phyloP scores from a whole-genome alignment of 768 basidiomycete genomes.

The Calocybe gangraenosa region DNA sequence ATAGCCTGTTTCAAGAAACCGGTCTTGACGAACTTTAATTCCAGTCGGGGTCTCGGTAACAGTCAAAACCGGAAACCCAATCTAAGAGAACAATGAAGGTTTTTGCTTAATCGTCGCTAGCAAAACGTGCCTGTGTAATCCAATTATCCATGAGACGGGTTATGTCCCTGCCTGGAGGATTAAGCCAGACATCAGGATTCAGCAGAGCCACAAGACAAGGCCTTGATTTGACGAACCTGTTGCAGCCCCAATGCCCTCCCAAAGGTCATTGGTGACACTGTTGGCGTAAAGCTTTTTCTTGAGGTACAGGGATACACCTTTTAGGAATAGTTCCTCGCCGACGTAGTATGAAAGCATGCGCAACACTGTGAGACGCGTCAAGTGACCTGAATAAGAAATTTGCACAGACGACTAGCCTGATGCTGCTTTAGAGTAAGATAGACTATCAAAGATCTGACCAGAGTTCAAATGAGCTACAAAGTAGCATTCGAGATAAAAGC shows the following conservation, averaged over 20 bases:
- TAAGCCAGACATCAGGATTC: too few relatives aligned
- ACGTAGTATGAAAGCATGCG: conserved; percentile 90
- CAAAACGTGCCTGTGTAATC: conserved; percentile 63
- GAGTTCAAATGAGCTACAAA: background rate
- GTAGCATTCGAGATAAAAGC: background rate
- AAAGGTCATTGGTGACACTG: conserved; percentile 81
- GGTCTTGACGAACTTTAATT: conserved; percentile 81
- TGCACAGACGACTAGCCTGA: conserved; percentile 43
- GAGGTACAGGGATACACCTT: conserved; percentile 88
- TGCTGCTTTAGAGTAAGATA: conserved; percentile 84
- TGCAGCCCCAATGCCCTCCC: conserved; percentile 77
- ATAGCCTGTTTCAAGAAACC: conserved; percentile 85
- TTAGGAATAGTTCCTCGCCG: conserved; percentile 84
- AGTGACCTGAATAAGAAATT: background rate
- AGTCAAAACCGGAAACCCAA: conserved; percentile 86
- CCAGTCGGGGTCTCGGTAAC: conserved; percentile 74
- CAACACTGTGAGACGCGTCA: conserved; percentile 50
- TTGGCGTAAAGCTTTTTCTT: conserved; percentile 85
- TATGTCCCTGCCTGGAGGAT: conserved; percentile 53
- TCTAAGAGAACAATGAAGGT: conserved; percentile 19
- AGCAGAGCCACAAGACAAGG: too few relatives aligned
- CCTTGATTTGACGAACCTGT: conserved; percentile 37
- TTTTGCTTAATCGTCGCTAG: background rate
- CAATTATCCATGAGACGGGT: conserved; percentile 86
- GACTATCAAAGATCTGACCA: conserved; percentile 77